phyloP scores from a whole-genome alignment of 2,329 filamentous ascomycete genomes.

The Thelonectria rubi region DNA sequence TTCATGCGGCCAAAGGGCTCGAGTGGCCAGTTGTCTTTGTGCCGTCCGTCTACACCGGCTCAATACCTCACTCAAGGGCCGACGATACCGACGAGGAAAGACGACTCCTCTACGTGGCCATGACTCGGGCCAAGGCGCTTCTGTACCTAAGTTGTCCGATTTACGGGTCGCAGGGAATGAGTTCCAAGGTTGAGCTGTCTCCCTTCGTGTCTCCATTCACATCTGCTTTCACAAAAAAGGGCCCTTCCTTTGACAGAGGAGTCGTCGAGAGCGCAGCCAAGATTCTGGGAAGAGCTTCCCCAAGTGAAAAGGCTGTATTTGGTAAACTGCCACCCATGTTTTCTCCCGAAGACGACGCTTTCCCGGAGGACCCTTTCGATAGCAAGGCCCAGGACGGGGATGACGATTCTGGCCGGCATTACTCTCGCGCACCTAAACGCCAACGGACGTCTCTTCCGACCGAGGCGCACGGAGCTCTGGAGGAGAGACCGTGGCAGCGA shows the following conservation, averaged over 20 bases:
- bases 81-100: constrained; percentile 91
- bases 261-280: constrained; percentile 73
- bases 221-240: constrained; percentile 62
- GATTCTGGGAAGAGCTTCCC: constrained; percentile 73
- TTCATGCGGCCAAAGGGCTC: constrained; percentile 93
- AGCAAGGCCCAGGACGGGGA: constrained; percentile 41
- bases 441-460: constrained; percentile 39
- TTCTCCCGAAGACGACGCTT: constrained; percentile 71
- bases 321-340: constrained; percentile 62
- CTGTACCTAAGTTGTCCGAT: constrained; percentile 86
- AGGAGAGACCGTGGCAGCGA: constrained; percentile 51
- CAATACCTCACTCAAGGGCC: constrained; percentile 86
- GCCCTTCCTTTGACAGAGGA: constrained; percentile 72
- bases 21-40: constrained; percentile 98
- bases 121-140: constrained; percentile 90
- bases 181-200: constrained; percentile 72
- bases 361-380: constrained; percentile 69
- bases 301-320: constrained; percentile 64
- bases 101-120: constrained; percentile 90
- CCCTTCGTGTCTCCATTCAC: constrained; percentile 70
- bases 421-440: constrained; percentile 42
- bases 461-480: constrained; percentile 24
- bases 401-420: constrained; percentile 29
- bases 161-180: constrained; percentile 67
- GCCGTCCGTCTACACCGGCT: constrained; percentile 87